Base-by-base conservation (phyloP, 2,329 filamentous ascomycete genomes). In the Didymella pomorum region DNA sequence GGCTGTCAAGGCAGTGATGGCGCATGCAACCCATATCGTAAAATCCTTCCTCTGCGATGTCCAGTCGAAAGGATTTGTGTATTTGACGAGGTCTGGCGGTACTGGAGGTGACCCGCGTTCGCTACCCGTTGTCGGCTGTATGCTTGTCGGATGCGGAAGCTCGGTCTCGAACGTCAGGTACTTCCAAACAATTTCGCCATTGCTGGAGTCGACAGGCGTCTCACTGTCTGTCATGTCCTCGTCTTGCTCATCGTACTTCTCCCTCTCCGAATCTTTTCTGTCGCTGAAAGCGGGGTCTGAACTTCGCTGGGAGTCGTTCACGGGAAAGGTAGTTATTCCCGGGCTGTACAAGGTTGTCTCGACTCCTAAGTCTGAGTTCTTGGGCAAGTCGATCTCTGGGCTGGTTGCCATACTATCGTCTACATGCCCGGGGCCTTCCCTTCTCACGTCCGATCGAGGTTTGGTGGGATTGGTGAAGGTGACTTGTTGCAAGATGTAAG, bases 1-100 rank as follows among this genome's bases (percentile, higher is more conserved):
- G 7, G 92, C 92, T 0, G 92, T 91, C 49, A 93, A 78, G 20
- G 87, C 83, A 0, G 92, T 96, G 1, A 91, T 91, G 7, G 87
- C 76, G 72, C 90, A 96, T 9, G 90, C 91, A 12, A 97, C 82
- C 69, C 83, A 84, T 9, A 94, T 86, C 66, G 91, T 87, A 58
- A 90, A 75, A 23, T 81, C 83, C 74, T 97, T 97, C 59, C 87
- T 86, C 44, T 80, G 80, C 54, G 79, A 71, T 0, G 90, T 86
- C 92, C 93, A 96, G 10, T 83, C 80, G 63, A 92, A 88, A 0
- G 93, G 93, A 10, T 90, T 88, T 2, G 67, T 75, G 68, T 87
- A 96, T 57, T 83, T 81, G 31, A 80, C 82, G 25, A 96, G 84
- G 72, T 92, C 82, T 4, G 91, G 91, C 23, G 79, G 80, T 51